These are phyloP conservation scores for Haberlea rhodopensis DNA, from an alignment of 257 asterid genomes.

Conservation along the genomic window DNA sequence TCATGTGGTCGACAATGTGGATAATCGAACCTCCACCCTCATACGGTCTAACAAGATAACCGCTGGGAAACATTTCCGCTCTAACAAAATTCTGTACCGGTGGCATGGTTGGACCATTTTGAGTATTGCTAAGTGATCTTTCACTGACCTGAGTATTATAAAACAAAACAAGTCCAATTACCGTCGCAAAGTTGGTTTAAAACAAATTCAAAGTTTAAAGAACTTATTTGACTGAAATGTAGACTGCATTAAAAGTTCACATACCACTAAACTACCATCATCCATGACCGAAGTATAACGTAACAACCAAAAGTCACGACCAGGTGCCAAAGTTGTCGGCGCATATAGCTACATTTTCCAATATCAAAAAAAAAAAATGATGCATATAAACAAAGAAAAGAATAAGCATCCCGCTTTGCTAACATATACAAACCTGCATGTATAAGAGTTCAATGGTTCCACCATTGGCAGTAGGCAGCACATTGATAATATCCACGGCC, in stretches of 20 bases:
- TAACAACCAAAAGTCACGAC: slow-evolving; percentile 87
- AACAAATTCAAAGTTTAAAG: neutral
- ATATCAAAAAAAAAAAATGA: neutral
- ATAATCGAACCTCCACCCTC: slow-evolving; percentile 92
- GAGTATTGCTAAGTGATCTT: slow-evolving; percentile 79
- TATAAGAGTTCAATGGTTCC: slow-evolving; percentile 91
- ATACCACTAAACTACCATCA: slow-evolving; percentile 87
- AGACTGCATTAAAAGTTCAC: slow-evolving; percentile 13
- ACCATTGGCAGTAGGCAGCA: slow-evolving; percentile 94
- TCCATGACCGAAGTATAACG: slow-evolving; percentile 86
- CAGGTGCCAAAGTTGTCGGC: slow-evolving; percentile 91
- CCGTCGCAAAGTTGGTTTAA: neutral
- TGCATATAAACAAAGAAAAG: neutral
- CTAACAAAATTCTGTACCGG: slow-evolving; percentile 75
- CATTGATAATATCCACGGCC: slow-evolving; percentile 72
- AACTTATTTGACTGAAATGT: neutral
- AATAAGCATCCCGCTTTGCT: neutral
- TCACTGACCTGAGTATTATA: slow-evolving; percentile 61
- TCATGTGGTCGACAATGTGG: slow-evolving; percentile 87
- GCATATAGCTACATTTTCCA: slow-evolving; percentile 57
- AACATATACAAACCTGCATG: slow-evolving; percentile 61
- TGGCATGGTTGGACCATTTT: slow-evolving; percentile 89
- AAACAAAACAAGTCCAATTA: slow-evolving; percentile 8
- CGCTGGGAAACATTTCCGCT: slow-evolving; percentile 88
- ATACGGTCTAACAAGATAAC: slow-evolving; percentile 83